phyloP scores from a whole-genome alignment of 2,329 filamentous ascomycete genomes.

The Scedosporium dehoogii region DNA sequence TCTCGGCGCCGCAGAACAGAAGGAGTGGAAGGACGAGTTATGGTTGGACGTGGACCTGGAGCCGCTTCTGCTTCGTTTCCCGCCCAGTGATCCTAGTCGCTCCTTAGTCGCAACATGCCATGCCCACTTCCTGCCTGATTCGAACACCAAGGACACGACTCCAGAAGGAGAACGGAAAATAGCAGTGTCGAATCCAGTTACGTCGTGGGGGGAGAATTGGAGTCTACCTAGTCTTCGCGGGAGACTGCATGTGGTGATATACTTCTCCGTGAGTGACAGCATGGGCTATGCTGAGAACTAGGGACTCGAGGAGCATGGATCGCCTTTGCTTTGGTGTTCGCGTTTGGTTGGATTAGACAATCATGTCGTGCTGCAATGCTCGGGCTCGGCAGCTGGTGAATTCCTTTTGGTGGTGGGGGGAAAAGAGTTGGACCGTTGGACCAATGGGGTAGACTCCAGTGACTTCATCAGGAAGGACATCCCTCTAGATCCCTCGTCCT shows the following conservation, averaged over 20 bases:
- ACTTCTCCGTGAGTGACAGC: neutral
- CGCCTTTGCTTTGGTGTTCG: neutral
- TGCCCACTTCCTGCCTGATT: too few relatives aligned
- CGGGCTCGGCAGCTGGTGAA: neutral
- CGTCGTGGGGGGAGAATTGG: neutral
- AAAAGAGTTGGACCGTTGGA: neutral
- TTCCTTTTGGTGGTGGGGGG: neutral
- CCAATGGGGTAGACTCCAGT: neutral
- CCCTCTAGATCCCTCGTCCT: neutral
- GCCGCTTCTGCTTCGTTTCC: too few relatives aligned
- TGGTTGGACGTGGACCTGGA: too few relatives aligned
- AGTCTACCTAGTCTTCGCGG: neutral
- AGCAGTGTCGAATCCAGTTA: neutral
- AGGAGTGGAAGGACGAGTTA: neutral
- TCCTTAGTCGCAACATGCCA: too few relatives aligned
- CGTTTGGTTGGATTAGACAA: neutral
- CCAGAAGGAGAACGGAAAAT: neutral
- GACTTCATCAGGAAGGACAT: neutral
- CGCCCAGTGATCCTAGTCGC: too few relatives aligned
- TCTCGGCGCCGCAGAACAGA: neutral
- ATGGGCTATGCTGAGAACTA: neutral
- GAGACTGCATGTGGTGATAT: neutral
- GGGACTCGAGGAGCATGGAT: conserved; percentile 5
- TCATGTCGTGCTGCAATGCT: neutral
- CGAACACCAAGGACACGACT: too few relatives aligned